Evolutionary conservation across 352 stramenopile species (phyloP).

Genomic region (Phytophthora citricola): DNA sequence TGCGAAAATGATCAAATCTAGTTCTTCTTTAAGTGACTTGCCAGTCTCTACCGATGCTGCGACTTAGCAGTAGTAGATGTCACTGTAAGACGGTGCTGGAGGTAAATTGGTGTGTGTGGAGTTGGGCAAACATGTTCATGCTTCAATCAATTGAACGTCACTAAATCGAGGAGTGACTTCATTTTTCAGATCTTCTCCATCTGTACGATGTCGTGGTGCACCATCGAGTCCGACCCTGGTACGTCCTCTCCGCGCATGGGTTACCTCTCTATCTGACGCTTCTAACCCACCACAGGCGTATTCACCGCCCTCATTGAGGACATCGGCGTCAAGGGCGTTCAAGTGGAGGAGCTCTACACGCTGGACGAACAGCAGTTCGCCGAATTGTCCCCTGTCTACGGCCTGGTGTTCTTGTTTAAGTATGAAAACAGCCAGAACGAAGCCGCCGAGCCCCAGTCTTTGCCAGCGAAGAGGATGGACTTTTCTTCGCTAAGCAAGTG

Average conservation of each 20-base stretch:
- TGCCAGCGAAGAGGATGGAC: conserved; percentile 46
- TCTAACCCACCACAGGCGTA: conserved; percentile 51
- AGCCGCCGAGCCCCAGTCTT: conserved; percentile 26
- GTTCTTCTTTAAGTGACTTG: no score
- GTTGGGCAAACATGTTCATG: no score
- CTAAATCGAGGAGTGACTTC: conserved; percentile 1
- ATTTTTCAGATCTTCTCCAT: background rate
- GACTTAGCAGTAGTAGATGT: no score
- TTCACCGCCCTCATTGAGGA: conserved; percentile 94
- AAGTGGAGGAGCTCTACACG: conserved; percentile 95
- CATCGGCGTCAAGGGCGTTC: conserved; percentile 92
- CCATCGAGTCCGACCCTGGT: conserved; percentile 84
- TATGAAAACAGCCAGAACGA: conserved; percentile 76
- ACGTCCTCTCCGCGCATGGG: background rate
- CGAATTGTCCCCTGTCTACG: conserved; percentile 82
- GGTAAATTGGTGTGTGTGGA: no score
- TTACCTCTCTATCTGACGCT: background rate
- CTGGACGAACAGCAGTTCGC: conserved; percentile 90
- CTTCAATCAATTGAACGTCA: background rate
- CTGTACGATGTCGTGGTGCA: conserved; percentile 71
- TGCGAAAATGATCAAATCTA: no score
- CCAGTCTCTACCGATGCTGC: no score
- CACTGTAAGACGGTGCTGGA: no score
- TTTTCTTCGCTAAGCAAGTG: conserved; percentile 98
- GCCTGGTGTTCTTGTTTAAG: conserved; percentile 98